A percentile compares a stretch with the other conserved stretches of the same genome.
Conservation (phyloP, 176 grass and related monocot genomes). For the Oryza meridionalis region DNA sequence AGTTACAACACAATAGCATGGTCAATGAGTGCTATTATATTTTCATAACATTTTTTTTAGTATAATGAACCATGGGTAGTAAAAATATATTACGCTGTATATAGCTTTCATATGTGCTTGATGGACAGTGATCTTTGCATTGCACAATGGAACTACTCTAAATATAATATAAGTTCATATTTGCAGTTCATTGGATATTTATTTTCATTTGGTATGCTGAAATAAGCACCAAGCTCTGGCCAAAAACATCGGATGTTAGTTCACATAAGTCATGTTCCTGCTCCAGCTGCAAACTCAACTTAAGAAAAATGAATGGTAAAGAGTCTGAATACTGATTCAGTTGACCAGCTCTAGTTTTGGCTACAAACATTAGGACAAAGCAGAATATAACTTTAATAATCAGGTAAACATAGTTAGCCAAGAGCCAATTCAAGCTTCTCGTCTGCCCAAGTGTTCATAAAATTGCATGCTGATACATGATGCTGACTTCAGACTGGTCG, state of each 20-base stretch:
- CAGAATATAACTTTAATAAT: background rate
- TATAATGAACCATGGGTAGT: slow-evolving; percentile 24
- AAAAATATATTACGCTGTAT: slow-evolving; percentile 12
- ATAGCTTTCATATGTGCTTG: slow-evolving; percentile 13
- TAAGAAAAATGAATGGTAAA: background rate
- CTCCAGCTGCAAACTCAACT: slow-evolving; percentile 17
- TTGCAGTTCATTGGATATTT: background rate
- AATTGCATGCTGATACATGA: background rate
- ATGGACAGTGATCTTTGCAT: slow-evolving; percentile 16
- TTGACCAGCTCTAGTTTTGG: background rate
- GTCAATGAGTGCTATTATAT: slow-evolving; percentile 22
- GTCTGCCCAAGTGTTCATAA: background rate
- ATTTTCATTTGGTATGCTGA: slow-evolving; percentile 15
- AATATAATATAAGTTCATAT: background rate
- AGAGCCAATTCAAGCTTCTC: background rate
- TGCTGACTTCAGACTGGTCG: background rate
- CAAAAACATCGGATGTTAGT: background rate
- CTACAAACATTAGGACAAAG: slow-evolving; percentile 5
- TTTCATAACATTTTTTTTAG: slow-evolving; percentile 9
- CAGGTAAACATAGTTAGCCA: slow-evolving; percentile 1
- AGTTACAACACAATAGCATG: slow-evolving; percentile 5
- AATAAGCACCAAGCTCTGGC: slow-evolving; percentile 2
- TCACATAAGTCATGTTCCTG: slow-evolving; percentile 15
- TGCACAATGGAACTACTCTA: slow-evolving; percentile 25
- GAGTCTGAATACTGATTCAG: background rate